Base-by-base conservation (phyloP, 495 filamentous ascomycete species). In the Bombardia bombarda region DNA sequence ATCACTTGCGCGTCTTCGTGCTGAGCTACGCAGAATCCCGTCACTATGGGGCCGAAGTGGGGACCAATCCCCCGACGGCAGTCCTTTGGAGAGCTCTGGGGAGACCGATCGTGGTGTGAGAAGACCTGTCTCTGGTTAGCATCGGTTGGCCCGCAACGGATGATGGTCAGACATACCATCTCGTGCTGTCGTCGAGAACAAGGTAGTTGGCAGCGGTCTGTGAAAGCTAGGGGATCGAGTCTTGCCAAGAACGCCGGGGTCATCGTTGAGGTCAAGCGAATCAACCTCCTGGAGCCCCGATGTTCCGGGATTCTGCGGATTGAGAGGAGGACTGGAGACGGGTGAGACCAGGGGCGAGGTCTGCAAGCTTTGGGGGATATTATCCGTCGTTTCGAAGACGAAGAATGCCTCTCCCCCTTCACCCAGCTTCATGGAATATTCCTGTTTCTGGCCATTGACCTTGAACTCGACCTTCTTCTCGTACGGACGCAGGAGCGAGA, bases 391-490 rank as follows among this genome's bases (percentile, higher is more conserved):
- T 65, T 95, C 90, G 57, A 99, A 97, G 28, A 99, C 86, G 58
- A 99, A 99, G 61, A 99, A 97, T 4, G 92, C 92, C 66, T 99
- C 93, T 25, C 92, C 92, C 7, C 86, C 93, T 60, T 99, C 92
- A 18, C 92, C 92, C 12, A 99, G 75, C 64, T 99, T 99, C 92
- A 99, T 97, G 14, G 92, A 77, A 73, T 93, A 95, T 45, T 92
- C 73, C 59, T 95, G 88, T 66, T 89, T 92, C 39, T 74, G 65
- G 50, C 84, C 82, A 74, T 99, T 97, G 73, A 99, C 92, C 53
- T 74, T 78, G 65, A 99, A 99, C 65, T 96, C 90, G 53, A 98
- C 88, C 79, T 99, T 99, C 74, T 97, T 98, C 63, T 99, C 93
- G 53, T 81, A 96, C 3, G 92, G 93, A 38, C 93, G 87, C 50